These are phyloP conservation scores for Lonicera japonica DNA, from an alignment of 129 eudicot species.

Conservation along the genomic window DNA sequence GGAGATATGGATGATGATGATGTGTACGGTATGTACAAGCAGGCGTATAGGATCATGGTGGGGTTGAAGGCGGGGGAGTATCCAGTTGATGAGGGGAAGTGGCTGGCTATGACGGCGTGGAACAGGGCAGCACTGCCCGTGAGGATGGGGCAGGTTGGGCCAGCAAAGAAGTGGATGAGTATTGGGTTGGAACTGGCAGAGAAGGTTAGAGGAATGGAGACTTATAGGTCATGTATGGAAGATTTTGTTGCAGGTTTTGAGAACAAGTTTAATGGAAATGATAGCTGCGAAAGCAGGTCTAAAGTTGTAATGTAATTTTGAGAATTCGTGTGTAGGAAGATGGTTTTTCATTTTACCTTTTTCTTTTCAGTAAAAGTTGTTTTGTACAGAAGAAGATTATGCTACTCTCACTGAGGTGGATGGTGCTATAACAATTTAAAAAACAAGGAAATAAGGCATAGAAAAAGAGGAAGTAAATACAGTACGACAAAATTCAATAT, in stretches of 20 bases:
- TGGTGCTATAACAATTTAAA: too few relatives aligned
- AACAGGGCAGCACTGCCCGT: slow-evolving; percentile 79
- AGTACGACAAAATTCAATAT: too few relatives aligned
- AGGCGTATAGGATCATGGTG: slow-evolving; percentile 87
- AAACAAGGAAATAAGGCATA: too few relatives aligned
- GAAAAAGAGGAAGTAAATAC: too few relatives aligned
- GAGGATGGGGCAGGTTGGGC: slow-evolving; percentile 63
- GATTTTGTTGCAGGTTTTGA: slow-evolving; percentile 63
- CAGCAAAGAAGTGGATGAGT: slow-evolving; percentile 81
- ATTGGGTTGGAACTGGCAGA: slow-evolving; percentile 72
- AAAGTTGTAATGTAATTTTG: background rate
- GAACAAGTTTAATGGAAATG: slow-evolving; percentile 40
- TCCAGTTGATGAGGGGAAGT: slow-evolving; percentile 87
- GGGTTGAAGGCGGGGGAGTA: slow-evolving; percentile 80
- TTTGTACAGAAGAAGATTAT: too few relatives aligned
- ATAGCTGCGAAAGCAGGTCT: slow-evolving; percentile 16
- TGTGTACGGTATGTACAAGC: slow-evolving; percentile 65
- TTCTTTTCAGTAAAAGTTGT: too few relatives aligned
- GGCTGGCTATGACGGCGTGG: slow-evolving; percentile 96
- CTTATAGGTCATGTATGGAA: slow-evolving; percentile 82
- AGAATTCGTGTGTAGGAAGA: too few relatives aligned
- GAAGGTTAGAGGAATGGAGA: slow-evolving; percentile 76
- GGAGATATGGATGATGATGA: slow-evolving; percentile 57
- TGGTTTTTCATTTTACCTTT: too few relatives aligned
- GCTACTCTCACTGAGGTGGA: too few relatives aligned